These are phyloP conservation scores for Candida golubevii DNA, from an alignment of 805 yeast genomes.

Conservation along the genomic window DNA sequence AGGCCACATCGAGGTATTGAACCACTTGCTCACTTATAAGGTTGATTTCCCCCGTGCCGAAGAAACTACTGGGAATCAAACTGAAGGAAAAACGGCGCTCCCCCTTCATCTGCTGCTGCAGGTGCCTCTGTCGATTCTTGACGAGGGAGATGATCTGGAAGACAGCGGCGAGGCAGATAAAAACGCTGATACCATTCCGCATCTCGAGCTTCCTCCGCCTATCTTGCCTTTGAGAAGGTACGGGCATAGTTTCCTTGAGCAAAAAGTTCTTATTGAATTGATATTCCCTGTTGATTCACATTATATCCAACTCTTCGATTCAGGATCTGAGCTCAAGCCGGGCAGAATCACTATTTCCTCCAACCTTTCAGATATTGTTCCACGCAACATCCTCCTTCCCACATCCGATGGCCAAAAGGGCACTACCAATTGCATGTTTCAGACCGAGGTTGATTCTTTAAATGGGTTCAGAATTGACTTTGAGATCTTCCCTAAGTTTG, in stretches of 20 bases:
- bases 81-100: not conserved
- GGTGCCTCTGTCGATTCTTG: constrained; percentile 25
- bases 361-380: constrained; percentile 72
- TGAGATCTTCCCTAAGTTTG: constrained; percentile 91
- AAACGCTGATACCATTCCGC: constrained; percentile 75
- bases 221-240: constrained; percentile 88
- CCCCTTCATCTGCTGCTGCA: not conserved
- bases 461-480: constrained; percentile 69
- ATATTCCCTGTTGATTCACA: constrained; percentile 50
- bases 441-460: constrained; percentile 67
- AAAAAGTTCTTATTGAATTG: constrained; percentile 78
- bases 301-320: constrained; percentile 45
- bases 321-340: constrained; percentile 47
- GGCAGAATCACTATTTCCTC: constrained; percentile 84
- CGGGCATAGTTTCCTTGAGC: constrained; percentile 93
- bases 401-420: constrained; percentile 53
- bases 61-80: not conserved
- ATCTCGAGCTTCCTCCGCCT: constrained; percentile 90
- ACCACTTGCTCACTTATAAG: constrained; percentile 51
- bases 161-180: constrained; percentile 33
- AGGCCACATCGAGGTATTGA: constrained; percentile 81
- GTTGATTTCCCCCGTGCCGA: constrained; percentile 10
- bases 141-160: constrained; percentile 32
- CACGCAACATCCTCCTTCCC: constrained; percentile 81
- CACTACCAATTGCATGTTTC: constrained; percentile 65